Conservation (phyloP, 208 protist genomes). For the Pavlovales sp. region DNA sequence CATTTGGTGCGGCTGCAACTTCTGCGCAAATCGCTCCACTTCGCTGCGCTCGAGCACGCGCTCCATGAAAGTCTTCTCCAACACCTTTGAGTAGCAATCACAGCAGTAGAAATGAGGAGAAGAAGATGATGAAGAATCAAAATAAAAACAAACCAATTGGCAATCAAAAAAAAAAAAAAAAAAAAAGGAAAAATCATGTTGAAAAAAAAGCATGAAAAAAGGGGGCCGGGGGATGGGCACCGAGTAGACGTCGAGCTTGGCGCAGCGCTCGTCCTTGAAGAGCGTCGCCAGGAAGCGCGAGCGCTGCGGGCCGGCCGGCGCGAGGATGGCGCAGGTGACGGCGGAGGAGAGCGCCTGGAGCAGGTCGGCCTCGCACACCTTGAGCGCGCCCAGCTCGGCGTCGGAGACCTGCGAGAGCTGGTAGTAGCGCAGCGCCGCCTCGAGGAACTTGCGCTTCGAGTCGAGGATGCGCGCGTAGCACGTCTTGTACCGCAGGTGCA, state of each 20-base stretch:
- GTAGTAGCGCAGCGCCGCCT: conserved; percentile 78
- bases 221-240: too few species aligned
- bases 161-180: too few species aligned
- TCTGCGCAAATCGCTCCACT: conserved; percentile 56
- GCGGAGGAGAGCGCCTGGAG: conserved; percentile 65
- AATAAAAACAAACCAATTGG: too few species aligned
- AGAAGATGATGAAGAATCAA: too few species aligned
- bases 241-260: conserved; percentile 62
- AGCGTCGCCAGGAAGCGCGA: conserved; percentile 74
- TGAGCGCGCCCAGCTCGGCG: conserved; percentile 30
- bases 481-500: conserved; percentile 68
- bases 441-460: conserved; percentile 75
- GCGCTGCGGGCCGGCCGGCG: conserved; percentile 75
- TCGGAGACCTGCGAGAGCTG: conserved; percentile 70
- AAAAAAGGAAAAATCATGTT: too few species aligned
- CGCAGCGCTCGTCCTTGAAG: conserved; percentile 70
- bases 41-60: conserved; percentile 60
- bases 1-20: conserved; percentile 60
- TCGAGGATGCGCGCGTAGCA: conserved; percentile 76
- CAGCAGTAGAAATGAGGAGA: too few species aligned
- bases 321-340: conserved; percentile 78
- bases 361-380: conserved; percentile 38
- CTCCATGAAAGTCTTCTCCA: conserved; percentile 70
- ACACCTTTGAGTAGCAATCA: too few species aligned
- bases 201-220: too few species aligned